These are phyloP conservation scores for Saccharomyces pastorianus DNA, from an alignment of 1,139 yeast genomes.

Conservation along the genomic window DNA sequence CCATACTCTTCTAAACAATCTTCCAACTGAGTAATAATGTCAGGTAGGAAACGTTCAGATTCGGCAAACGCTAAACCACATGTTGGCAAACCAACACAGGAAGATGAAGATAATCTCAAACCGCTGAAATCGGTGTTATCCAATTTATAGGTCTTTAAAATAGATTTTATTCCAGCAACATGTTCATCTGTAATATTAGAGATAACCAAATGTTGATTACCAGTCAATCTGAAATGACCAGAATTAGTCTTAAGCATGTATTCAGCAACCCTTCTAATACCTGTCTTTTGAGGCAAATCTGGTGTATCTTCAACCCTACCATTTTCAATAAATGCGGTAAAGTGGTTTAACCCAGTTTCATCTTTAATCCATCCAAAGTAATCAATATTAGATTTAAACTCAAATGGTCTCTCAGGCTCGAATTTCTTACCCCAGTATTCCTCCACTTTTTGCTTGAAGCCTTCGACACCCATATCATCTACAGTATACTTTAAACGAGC, in stretches of 20 bases:
- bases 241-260: slow-evolving; percentile 44
- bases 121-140: slow-evolving; percentile 82
- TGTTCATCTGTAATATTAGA: slow-evolving; percentile 67
- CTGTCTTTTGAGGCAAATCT: slow-evolving; percentile 83
- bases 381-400: slow-evolving; percentile 81
- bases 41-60: slow-evolving; percentile 90
- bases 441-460: slow-evolving; percentile 72
- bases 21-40: slow-evolving; percentile 72
- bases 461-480: slow-evolving; percentile 84
- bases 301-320: slow-evolving; percentile 97
- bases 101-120: slow-evolving; percentile 82
- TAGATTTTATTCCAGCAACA: slow-evolving; percentile 50
- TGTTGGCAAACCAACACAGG: slow-evolving; percentile 98
- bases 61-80: slow-evolving; percentile 99
- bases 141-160: slow-evolving; percentile 67
- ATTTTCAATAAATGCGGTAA: slow-evolving; percentile 92
- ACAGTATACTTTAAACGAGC: slow-evolving; percentile 96
- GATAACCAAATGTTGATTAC: slow-evolving; percentile 86
- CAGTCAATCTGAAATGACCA: slow-evolving; percentile 89
- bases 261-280: slow-evolving; percentile 71
- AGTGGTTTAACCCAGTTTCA: slow-evolving; percentile 79
- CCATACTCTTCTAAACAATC: slow-evolving; percentile 87
- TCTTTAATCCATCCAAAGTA: slow-evolving; percentile 92
- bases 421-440: slow-evolving; percentile 72
- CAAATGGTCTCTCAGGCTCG: slow-evolving; percentile 60